Conservation (phyloP, 106 monocot species). For the Dendrobium officinale region DNA sequence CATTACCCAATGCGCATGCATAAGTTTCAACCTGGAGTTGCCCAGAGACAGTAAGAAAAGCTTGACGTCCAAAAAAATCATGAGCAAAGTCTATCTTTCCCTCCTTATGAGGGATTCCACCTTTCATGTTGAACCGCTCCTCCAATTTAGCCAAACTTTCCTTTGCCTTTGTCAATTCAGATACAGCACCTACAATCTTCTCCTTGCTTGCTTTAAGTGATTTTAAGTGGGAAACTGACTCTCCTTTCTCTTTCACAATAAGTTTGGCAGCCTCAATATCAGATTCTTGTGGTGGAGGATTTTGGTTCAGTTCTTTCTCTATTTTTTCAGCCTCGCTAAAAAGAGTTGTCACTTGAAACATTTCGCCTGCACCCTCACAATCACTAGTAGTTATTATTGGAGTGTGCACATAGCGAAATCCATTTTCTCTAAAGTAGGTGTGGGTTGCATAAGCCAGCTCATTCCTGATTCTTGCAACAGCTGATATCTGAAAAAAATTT, state of each 20-base stretch:
- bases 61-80: conserved; percentile 86
- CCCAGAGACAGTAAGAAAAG: conserved; percentile 86
- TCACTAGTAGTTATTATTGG: conserved; percentile 92
- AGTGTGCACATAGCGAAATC: conserved; percentile 87
- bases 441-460: conserved; percentile 81
- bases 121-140: conserved; percentile 65
- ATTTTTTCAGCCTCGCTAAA: conserved; percentile 78
- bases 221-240: conserved; percentile 57
- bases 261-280: conserved; percentile 63
- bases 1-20: conserved; percentile 89
- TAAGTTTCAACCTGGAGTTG: conserved; percentile 91
- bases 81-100: conserved; percentile 58
- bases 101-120: conserved; percentile 65
- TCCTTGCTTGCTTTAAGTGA: conserved; percentile 54
- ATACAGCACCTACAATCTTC: conserved; percentile 45
- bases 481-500: conserved; percentile 52
- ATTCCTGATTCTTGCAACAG: conserved; percentile 74
- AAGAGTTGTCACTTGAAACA: conserved; percentile 86
- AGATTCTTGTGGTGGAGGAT: conserved; percentile 69
- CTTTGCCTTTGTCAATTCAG: conserved; percentile 60
- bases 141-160: conserved; percentile 65
- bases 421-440: conserved; percentile 69
- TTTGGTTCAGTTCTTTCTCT: conserved; percentile 67
- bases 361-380: conserved; percentile 93
- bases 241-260: conserved; percentile 65